A percentile compares a stretch with the other conserved stretches of the same genome.
These are phyloP conservation scores for Exophiala viscosa DNA, from an alignment of 2,329 filamentous ascomycete genomes.

Conservation along the genomic window DNA sequence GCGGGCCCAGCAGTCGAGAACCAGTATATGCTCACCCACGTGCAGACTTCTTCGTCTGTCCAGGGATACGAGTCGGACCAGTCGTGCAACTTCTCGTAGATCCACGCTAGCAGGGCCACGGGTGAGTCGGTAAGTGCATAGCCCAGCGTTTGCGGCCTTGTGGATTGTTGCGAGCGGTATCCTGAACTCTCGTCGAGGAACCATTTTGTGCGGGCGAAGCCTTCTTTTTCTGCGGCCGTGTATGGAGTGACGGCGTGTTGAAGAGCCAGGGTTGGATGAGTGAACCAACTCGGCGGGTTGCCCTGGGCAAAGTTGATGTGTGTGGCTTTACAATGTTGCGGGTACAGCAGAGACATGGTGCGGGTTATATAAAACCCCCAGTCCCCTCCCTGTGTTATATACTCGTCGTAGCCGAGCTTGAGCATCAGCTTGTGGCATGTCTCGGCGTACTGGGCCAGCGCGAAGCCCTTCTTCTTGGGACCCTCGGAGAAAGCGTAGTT, in stretches of 20 bases:
- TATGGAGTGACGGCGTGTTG: conserved; percentile 56
- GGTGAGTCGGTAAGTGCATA: conserved; percentile 68
- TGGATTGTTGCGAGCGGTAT: conserved; percentile 60
- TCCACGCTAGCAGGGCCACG: conserved; percentile 69
- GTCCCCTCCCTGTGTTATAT: conserved; percentile 62
- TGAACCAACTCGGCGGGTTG: conserved; percentile 47
- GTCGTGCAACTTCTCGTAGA: conserved; percentile 74
- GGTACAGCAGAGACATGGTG: conserved; percentile 48
- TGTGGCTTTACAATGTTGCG: conserved; percentile 15
- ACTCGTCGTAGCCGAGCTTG: conserved; percentile 61
- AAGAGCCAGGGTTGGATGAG: conserved; percentile 56
- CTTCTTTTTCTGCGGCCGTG: conserved; percentile 48
- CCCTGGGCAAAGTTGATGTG: conserved; percentile 54
- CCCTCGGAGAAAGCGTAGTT: conserved; percentile 55
- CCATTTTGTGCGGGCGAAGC: conserved; percentile 54
- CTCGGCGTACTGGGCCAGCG: conserved; percentile 60
- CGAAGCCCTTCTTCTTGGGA: conserved; percentile 54
- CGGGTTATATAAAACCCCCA: conserved; percentile 66
- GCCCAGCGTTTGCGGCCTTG: conserved; percentile 69
- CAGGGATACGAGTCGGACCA: conserved; percentile 71
- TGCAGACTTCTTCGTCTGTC: conserved; percentile 72
- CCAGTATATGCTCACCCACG: conserved; percentile 70
- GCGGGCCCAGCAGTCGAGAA: conserved; percentile 67
- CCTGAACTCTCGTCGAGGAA: conserved; percentile 51
- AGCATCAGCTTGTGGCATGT: conserved; percentile 66